These are phyloP conservation scores for Centaurea solstitialis DNA, from an alignment of 129 eudicot genomes.

Conservation along the genomic window DNA sequence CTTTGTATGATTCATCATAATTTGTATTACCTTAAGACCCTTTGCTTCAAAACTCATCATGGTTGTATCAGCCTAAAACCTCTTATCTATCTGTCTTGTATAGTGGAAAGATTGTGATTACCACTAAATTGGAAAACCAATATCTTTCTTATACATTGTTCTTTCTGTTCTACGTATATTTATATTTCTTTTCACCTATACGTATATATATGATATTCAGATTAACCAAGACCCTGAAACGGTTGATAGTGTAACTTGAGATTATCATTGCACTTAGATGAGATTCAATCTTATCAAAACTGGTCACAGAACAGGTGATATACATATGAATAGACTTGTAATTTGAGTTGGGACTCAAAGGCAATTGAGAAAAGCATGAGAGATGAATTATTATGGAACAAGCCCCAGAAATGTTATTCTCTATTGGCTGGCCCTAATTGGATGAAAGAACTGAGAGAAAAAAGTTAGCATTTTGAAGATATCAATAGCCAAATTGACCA, in stretches of 20 bases:
- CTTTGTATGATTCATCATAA: background rate
- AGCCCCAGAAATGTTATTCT: no score
- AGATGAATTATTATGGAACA: background rate
- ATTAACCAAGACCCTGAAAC: background rate
- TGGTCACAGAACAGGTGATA: background rate
- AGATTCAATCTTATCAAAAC: background rate
- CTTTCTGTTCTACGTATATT: background rate
- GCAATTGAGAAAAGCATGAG: background rate
- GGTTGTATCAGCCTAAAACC: conserved; percentile 5
- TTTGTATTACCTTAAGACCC: background rate
- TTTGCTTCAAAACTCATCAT: background rate
- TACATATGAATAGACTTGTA: background rate
- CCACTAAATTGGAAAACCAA: background rate
- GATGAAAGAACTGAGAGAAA: no score
- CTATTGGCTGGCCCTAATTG: no score
- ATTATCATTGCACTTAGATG: no score
- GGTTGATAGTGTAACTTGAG: background rate
- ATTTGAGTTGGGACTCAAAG: background rate
- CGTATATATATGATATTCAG: background rate
- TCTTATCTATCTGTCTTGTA: background rate
- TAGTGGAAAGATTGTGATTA: background rate
- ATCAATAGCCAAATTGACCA: no score
- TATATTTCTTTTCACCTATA: background rate
- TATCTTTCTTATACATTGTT: background rate
- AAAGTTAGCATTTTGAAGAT: no score